Evolutionary conservation across 225 moss, liverwort and hornwort genomes (phyloP), one percentile per base, ranked within the genome.

Genomic region (Asterella californica): DNA sequence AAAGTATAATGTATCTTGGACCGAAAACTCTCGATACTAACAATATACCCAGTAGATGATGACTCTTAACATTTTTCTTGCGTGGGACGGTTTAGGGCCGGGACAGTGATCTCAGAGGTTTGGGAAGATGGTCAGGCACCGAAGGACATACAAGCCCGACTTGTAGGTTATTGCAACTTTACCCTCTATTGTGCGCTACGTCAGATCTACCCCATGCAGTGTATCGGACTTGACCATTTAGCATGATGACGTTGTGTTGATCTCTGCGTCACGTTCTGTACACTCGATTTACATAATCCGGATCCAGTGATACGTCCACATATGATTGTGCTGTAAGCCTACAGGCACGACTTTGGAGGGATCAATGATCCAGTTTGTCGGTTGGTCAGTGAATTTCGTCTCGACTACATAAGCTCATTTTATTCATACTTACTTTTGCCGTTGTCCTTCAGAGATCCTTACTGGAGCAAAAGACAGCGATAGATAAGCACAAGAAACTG

Each of bases 101-200:
- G 96, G 84, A 89, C 96, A 72, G 91, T 96, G 70, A 87, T 96
- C 67, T 96, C 96, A 76, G 96, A 96, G 87, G 90, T 96, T 42
- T 96, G 96, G 96, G 96, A 96, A 79, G 96, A 96, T 85, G 96
- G 96, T 45, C 96, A 93, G 84, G 90, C 94, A 10, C 84, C 94
- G 73, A 96, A 94, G 88, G 96, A 96, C 82, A 87, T 94, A 29
- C 96, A 96, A 87, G 85, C 90, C 79, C 92, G 89, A 79, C 83
- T 94, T 87, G 96, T 96, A 81, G 50, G 83, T 85, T 86, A 83
- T 74, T 49, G 19, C 42, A 70, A 10, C 8, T 65, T 65, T 32
- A 32, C 33, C 14, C n/a, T 63, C 9, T 29, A 11, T 29, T 45
- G 45, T 70, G 0, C 46, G 0, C 18, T 38, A 38, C 33, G 70